Conservation (phyloP, 306 rosid genomes). For the Prunus armeniaca region DNA sequence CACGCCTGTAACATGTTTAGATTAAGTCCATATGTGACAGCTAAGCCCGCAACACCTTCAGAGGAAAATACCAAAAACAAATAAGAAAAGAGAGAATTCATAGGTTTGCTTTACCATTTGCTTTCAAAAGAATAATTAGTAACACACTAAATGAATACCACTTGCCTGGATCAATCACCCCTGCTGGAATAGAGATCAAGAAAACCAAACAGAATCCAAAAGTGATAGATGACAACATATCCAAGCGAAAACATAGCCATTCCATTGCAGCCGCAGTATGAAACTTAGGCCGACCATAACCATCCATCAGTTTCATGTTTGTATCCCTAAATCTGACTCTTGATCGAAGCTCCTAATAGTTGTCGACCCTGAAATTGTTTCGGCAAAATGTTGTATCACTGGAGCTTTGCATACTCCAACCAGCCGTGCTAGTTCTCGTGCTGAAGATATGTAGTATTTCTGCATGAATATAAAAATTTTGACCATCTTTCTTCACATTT, state of each 20-base stretch:
- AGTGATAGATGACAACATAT: conserved; percentile 54
- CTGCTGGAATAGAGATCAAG: conserved; percentile 55
- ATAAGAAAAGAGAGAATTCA: background rate
- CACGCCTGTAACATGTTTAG: conserved; percentile 48
- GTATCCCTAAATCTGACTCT: conserved; percentile 52
- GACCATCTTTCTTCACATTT: background rate
- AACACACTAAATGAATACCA: background rate
- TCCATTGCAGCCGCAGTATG: conserved; percentile 50
- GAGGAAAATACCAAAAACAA: background rate
- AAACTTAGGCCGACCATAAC: conserved; percentile 57
- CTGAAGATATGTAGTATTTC: conserved; percentile 71
- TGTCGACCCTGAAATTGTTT: conserved; percentile 73
- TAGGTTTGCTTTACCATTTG: background rate
- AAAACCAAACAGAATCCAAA: conserved; percentile 54
- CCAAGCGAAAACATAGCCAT: conserved; percentile 66
- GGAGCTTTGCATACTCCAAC: conserved; percentile 90
- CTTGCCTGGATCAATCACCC: conserved; percentile 59
- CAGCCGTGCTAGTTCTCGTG: conserved; percentile 68
- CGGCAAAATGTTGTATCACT: conserved; percentile 79
- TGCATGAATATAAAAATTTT: conserved; percentile 29
- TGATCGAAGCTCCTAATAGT: conserved; percentile 82
- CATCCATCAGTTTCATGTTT: conserved; percentile 59
- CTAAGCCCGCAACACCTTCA: conserved; percentile 80
- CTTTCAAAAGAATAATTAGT: background rate
- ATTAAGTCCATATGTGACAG: conserved; percentile 78